These are phyloP conservation scores for Tribonema minus DNA, from an alignment of 108 stramenopile species.

Conservation along the genomic window DNA sequence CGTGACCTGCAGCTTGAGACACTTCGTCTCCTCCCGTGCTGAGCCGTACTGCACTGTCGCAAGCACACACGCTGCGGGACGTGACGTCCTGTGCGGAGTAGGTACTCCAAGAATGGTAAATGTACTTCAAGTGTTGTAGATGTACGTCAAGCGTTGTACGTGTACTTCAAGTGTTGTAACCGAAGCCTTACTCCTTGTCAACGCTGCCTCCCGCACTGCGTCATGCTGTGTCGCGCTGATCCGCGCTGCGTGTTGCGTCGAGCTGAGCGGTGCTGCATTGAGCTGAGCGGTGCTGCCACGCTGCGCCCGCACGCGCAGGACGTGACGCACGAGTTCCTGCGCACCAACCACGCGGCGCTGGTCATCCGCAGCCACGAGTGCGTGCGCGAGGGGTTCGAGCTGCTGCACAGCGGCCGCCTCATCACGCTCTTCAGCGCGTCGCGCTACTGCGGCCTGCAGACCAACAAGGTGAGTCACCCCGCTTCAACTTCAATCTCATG, in stretches of 20 bases:
- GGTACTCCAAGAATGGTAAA: too few relatives aligned
- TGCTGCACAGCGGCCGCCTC: conserved; percentile 54
- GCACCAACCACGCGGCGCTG: conserved; percentile 53
- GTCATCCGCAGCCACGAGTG: conserved; percentile 67
- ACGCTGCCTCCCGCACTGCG: not conserved
- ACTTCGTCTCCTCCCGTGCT: too few relatives aligned
- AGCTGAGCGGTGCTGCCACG: not conserved
- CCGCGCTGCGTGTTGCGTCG: not conserved
- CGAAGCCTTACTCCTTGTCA: not conserved
- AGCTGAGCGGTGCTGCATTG: not conserved
- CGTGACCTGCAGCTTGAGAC: too few relatives aligned
- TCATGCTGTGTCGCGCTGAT: not conserved
- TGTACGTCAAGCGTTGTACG: not conserved
- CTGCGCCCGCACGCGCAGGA: conserved; percentile 21
- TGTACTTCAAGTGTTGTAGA: too few relatives aligned
- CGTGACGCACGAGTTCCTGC: conserved; percentile 59
- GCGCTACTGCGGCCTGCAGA: conserved; percentile 60
- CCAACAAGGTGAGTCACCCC: conserved; percentile 36
- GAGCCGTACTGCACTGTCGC: too few relatives aligned
- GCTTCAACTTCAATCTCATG: too few relatives aligned
- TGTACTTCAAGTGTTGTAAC: not conserved
- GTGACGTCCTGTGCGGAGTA: too few relatives aligned
- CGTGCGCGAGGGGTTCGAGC: conserved; percentile 58
- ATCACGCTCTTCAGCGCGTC: conserved; percentile 64
- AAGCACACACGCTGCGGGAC: too few relatives aligned